A percentile compares a stretch with the other conserved stretches of the same genome.
These are phyloP conservation scores for Aspergillus funiculosus DNA, from an alignment of 495 filamentous ascomycete genomes.

Conservation along the genomic window DNA sequence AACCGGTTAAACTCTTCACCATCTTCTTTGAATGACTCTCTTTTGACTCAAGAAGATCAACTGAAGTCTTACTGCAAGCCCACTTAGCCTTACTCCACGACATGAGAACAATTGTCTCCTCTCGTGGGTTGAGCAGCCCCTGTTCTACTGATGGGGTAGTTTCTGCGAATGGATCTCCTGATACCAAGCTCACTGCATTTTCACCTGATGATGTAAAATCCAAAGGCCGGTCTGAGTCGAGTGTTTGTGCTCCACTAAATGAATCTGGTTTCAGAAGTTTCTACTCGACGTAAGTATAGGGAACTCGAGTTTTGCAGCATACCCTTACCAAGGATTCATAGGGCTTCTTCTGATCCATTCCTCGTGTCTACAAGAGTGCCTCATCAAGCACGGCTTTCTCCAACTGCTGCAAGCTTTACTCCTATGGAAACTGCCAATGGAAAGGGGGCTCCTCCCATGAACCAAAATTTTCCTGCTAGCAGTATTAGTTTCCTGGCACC, in stretches of 20 bases:
- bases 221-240: conserved; percentile 17
- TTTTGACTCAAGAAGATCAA: too few relatives aligned
- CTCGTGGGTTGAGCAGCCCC: conserved; percentile 42
- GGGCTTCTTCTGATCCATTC: conserved; percentile 27
- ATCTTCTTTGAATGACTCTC: too few relatives aligned
- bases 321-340: conserved; percentile 16
- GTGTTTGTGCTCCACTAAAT: conserved; percentile 11
- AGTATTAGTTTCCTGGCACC: conserved; percentile 14
- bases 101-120: conserved; percentile 25
- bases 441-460: conserved; percentile 7
- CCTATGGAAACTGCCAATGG: conserved; percentile 19
- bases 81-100: background rate
- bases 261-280: conserved; percentile 17
- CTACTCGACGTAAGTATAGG: conserved; percentile 20
- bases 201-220: conserved; percentile 51
- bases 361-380: conserved; percentile 17
- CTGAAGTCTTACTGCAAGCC: too few relatives aligned
- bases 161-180: conserved; percentile 56
- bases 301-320: background rate
- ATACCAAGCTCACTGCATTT: conserved; percentile 56
- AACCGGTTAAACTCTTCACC: too few relatives aligned
- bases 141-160: conserved; percentile 51
- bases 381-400: conserved; percentile 23
- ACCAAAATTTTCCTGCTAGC: conserved; percentile 11
- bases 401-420: conserved; percentile 34